Base-by-base conservation (phyloP, 2,329 filamentous ascomycete genomes). In the Calycina herbarum region DNA sequence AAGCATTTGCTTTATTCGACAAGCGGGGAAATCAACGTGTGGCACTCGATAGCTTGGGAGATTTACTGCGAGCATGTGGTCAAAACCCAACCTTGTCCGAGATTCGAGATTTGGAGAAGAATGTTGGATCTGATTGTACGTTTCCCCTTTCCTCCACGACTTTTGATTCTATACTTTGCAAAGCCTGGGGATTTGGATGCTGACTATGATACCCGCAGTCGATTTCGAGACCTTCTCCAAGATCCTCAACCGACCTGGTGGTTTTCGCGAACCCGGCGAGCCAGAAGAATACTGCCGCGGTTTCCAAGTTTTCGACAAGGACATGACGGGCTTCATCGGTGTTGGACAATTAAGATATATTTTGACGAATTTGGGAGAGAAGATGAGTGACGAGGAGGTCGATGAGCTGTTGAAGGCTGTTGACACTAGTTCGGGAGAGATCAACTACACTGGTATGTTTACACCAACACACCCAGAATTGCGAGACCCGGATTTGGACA, bases 301-400 rank as follows among this genome's bases (percentile, higher is more conserved):
- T 64, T 99, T 99, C 84, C 95, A 99, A 80, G 95, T 99, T 63
- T 99, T 99, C 75, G 95, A 99, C 82, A 99, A 99, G 82, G 95
- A 99, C 79, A 91, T 97, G 88, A 97, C 93, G 67, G 95, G 95
- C 62, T 97, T 94, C 80, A 98, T 99, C 78, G 95, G 94, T 64
- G 94, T 98, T 70, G 95, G 95, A 66, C 95, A 99, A 82, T 86
- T 99, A 79, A 92, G 96, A 81, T 99, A 99, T 82, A 94, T 99
- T 78, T 82, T 99, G 76, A 99, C 95, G 65, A 98, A 98, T 78
- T 82, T 99, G 74, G 95, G 95, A 75, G 95, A 99, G 89, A 98
- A 98, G 86, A 97, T 99, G 93, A 92, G 91, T 68, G 94, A 99
- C 75, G 95, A 98, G 70, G 95, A 99, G 84, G 95, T 99, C 59